A percentile compares a stretch with the other conserved stretches of the same genome.
Evolutionary conservation across 371 early-diverging fungal genomes (phyloP).

Genomic region (Sanchytrium tribonematis): DNA sequence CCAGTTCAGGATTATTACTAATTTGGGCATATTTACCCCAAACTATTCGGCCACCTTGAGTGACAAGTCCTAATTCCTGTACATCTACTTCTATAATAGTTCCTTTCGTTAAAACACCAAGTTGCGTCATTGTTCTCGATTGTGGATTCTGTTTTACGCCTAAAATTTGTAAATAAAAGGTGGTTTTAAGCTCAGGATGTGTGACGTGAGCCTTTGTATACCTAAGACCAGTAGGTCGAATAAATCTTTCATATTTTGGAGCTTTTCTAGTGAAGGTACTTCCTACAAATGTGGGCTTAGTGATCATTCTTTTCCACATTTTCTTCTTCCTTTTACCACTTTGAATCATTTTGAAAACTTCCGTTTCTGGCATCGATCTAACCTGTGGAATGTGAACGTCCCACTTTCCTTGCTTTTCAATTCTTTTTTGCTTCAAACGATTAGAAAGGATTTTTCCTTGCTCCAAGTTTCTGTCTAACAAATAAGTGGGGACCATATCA

Average conservation of each 20-base stretch:
- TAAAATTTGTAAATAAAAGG: conserved; percentile 92
- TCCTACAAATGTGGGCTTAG: conserved; percentile 98
- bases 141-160: conserved; percentile 99
- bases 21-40: conserved; percentile 93
- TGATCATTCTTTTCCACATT: conserved; percentile 98
- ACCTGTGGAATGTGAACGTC: conserved; percentile 95
- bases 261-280: conserved; percentile 97
- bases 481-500: conserved; percentile 79
- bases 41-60: conserved; percentile 92
- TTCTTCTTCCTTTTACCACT: conserved; percentile 84
- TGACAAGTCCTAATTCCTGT: conserved; percentile 91
- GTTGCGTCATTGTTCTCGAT: conserved; percentile 82
- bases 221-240: conserved; percentile 95
- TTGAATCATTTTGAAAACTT: conserved; percentile 93
- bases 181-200: conserved; percentile 95
- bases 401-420: conserved; percentile 92
- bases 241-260: conserved; percentile 98
- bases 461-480: conserved; percentile 92
- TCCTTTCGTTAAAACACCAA: conserved; percentile 98
- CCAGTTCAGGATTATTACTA: conserved; percentile 81
- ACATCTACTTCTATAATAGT: conserved; percentile 94
- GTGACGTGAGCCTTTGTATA: conserved; percentile 98
- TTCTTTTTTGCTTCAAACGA: conserved; percentile 98
- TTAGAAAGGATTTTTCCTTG: conserved; percentile 87
- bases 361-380: conserved; percentile 93